A percentile compares a stretch with the other conserved stretches of the same genome.
These are phyloP conservation scores for Nitzschia sp. DNA, from an alignment of 108 stramenopile species.

Conservation along the genomic window DNA sequence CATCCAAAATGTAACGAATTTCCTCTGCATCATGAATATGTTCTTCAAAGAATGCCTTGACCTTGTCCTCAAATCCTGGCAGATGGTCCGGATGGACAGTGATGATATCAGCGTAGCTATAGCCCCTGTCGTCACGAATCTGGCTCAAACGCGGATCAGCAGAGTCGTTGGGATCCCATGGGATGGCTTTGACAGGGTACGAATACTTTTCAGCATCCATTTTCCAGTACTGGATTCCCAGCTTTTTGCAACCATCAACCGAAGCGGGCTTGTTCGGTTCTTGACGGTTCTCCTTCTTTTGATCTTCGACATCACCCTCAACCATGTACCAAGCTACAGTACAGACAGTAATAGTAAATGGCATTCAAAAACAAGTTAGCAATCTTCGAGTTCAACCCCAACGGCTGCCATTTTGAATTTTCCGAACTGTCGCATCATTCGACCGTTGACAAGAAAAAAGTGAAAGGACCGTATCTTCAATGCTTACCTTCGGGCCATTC, in stretches of 20 bases:
- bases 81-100: constrained; percentile 86
- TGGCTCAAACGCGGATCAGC: constrained; percentile 67
- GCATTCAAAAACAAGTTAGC: no score
- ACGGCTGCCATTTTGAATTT: no score
- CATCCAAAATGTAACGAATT: constrained; percentile 92
- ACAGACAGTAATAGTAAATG: no score
- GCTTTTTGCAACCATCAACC: constrained; percentile 45
- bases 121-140: constrained; percentile 73
- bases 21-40: constrained; percentile 98
- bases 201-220: constrained; percentile 72
- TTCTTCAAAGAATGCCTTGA: constrained; percentile 94
- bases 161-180: constrained; percentile 85
- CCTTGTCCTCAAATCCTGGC: constrained; percentile 86
- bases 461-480: no score
- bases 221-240: constrained; percentile 86
- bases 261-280: constrained; percentile 72
- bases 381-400: no score
- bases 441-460: no score
- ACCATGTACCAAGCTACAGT: constrained; percentile 72
- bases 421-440: no score
- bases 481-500: constrained; percentile 50
- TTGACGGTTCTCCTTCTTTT: constrained; percentile 57
- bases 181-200: constrained; percentile 79
- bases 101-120: constrained; percentile 92
- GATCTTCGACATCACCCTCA: constrained; percentile 62